Percentiles rank a stretch among this genome's conserved stretches.
These are phyloP conservation scores for Porcisia deanei DNA, from an alignment of 208 protist genomes.

Conservation along the genomic window DNA sequence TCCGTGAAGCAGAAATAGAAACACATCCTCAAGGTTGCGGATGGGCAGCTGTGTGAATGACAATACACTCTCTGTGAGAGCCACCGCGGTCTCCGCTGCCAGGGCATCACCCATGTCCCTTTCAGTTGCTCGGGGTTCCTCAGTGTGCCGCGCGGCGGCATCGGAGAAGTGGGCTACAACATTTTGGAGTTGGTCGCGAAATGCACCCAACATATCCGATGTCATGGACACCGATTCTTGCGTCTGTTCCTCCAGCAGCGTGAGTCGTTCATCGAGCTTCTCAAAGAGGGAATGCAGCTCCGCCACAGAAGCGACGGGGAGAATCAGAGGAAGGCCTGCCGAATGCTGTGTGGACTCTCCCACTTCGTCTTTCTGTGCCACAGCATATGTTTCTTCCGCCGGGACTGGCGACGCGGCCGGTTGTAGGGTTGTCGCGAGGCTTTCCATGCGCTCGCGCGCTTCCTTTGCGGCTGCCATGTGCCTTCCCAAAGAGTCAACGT, in stretches of 20 bases:
- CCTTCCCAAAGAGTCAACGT: constrained; percentile 4
- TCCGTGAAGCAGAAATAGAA: constrained; percentile 58
- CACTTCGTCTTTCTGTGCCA: background rate
- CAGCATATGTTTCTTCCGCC: background rate
- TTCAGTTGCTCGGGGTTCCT: background rate
- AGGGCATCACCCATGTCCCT: background rate
- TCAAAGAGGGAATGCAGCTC: constrained; percentile 11
- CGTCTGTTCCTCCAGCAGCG: constrained; percentile 24
- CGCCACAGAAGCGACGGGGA: background rate
- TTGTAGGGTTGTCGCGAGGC: background rate
- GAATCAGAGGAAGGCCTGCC: too few relatives aligned
- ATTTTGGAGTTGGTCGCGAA: constrained; percentile 44
- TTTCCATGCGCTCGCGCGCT: background rate
- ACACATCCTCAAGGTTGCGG: constrained; percentile 56
- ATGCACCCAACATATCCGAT: constrained; percentile 35
- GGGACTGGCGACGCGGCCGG: background rate
- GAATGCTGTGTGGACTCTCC: too few relatives aligned
- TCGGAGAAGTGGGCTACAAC: constrained; percentile 43
- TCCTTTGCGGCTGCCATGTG: constrained; percentile 7
- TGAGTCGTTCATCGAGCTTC: constrained; percentile 18
- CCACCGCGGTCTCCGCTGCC: background rate
- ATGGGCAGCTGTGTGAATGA: constrained; percentile 8
- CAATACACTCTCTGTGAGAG: background rate
- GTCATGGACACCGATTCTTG: constrained; percentile 24
- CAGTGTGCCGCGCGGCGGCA: constrained; percentile 18